phyloP scores from a whole-genome alignment of 2,329 filamentous ascomycete species.

The Fusarium globosum region DNA sequence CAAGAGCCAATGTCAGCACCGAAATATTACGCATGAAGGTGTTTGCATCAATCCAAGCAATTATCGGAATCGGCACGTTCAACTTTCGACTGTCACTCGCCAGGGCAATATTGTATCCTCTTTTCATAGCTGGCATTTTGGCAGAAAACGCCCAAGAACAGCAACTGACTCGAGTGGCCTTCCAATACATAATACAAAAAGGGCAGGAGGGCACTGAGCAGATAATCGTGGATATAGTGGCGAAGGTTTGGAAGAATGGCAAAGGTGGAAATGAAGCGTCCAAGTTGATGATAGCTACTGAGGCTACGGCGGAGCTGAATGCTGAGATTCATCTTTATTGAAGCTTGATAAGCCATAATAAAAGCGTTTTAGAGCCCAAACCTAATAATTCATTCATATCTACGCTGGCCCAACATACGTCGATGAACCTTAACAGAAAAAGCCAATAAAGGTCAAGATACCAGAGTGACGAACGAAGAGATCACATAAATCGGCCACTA shows the following conservation, averaged over 20 bases:
- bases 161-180: not conserved
- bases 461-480: no score
- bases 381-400: not conserved
- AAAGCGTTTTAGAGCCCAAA: fast-evolving
- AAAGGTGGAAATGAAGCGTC: not conserved
- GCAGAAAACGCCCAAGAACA: not conserved
- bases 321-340: not conserved
- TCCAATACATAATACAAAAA: not conserved
- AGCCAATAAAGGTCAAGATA: not conserved
- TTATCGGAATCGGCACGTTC: not conserved
- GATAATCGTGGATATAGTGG: not conserved
- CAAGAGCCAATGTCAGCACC: not conserved
- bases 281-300: not conserved
- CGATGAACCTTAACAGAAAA: not conserved
- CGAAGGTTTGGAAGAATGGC: not conserved
- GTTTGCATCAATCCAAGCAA: not conserved
- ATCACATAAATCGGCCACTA: not conserved
- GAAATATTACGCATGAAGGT: not conserved
- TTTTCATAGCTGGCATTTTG: not conserved
- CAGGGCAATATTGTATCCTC: not conserved
- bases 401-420: not conserved
- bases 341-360: not conserved
- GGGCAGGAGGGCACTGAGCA: not conserved
- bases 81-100: not conserved
- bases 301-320: not conserved